Conservation (phyloP, 148 eudicot species). For the Amaranthus hypochondriacus region DNA sequence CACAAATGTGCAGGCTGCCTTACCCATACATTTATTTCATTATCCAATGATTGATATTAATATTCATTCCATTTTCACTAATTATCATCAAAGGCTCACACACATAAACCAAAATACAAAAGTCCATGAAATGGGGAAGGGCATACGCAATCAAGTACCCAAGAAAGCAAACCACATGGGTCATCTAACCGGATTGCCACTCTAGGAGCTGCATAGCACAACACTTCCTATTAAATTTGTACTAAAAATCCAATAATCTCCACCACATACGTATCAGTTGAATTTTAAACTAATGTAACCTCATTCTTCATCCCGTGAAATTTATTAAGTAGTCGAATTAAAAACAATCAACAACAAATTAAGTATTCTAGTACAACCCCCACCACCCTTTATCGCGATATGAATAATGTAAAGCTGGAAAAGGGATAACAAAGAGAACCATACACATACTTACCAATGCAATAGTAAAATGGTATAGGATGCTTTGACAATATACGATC, state of each 20-base stretch:
- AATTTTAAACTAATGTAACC: background rate
- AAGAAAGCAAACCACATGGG: background rate
- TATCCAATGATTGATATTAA: too few relatives aligned
- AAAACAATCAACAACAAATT: background rate
- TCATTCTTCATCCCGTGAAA: background rate
- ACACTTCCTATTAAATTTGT: background rate
- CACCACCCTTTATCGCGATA: too few relatives aligned
- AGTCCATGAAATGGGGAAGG: background rate
- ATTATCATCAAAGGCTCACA: background rate
- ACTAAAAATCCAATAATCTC: too few relatives aligned
- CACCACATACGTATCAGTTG: too few relatives aligned
- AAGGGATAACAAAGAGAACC: background rate
- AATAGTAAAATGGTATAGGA: slow-evolving; percentile 89
- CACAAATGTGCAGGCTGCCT: too few relatives aligned
- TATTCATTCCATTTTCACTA: background rate
- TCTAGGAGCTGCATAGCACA: background rate
- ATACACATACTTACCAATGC: slow-evolving; percentile 46
- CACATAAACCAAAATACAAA: background rate
- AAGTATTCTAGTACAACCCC: background rate
- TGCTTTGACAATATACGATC: slow-evolving; percentile 83
- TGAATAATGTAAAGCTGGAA: too few relatives aligned
- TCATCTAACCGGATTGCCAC: background rate
- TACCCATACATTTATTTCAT: too few relatives aligned
- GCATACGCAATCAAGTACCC: background rate
- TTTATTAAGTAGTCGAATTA: background rate